These are phyloP conservation scores for Albophoma yamanashiensis DNA, from an alignment of 2,329 filamentous ascomycete genomes.

Conservation along the genomic window DNA sequence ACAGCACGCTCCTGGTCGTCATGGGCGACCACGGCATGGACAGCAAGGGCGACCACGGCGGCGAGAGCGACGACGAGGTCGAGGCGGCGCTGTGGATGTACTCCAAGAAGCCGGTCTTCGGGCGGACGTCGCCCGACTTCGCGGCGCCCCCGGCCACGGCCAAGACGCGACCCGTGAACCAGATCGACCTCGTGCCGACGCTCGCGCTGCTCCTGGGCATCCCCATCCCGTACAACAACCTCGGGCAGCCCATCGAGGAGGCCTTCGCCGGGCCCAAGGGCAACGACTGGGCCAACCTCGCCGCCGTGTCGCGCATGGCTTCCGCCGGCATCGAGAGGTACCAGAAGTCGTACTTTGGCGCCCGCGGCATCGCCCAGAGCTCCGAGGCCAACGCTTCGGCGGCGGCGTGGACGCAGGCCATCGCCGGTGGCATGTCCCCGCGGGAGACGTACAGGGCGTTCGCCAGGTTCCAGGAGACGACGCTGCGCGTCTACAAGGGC, in stretches of 20 bases:
- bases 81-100: slow-evolving; percentile 98
- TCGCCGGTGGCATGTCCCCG: slow-evolving; percentile 26
- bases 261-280: slow-evolving; percentile 68
- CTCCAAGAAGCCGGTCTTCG: slow-evolving; percentile 77
- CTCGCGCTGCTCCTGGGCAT: slow-evolving; percentile 78
- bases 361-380: slow-evolving; percentile 55
- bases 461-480: slow-evolving; percentile 65
- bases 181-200: slow-evolving; percentile 94
- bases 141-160: slow-evolving; percentile 55
- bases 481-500: slow-evolving; percentile 65
- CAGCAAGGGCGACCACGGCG: slow-evolving; percentile 92
- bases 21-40: slow-evolving; percentile 99
- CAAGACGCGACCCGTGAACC: slow-evolving; percentile 64
- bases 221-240: slow-evolving; percentile 92
- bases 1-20: slow-evolving; percentile 79
- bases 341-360: slow-evolving; percentile 69
- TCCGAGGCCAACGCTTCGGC: slow-evolving; percentile 28
- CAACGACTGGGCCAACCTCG: slow-evolving; percentile 66
- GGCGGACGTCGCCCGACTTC: slow-evolving; percentile 55
- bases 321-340: slow-evolving; percentile 85
- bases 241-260: slow-evolving; percentile 88
- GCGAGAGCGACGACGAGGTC: slow-evolving; percentile 92
- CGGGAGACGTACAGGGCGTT: slow-evolving; percentile 46
- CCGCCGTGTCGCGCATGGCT: slow-evolving; percentile 63
- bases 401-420: slow-evolving; percentile 37